Evolutionary conservation across 805 yeast species (phyloP).

Genomic region (Danielia oregonensis): DNA sequence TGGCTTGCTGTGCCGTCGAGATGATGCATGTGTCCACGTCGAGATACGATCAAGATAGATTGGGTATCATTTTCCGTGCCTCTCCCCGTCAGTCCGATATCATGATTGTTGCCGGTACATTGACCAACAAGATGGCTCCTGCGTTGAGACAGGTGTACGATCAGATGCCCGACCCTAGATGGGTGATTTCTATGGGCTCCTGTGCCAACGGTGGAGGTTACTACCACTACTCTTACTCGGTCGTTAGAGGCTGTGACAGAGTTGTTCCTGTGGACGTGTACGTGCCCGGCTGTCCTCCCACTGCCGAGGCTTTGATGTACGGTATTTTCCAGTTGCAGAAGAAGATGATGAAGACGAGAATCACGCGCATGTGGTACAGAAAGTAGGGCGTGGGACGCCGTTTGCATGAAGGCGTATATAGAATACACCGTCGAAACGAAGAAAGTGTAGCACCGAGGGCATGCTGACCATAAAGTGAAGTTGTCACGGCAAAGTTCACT

Average conservation of each 20-base stretch:
- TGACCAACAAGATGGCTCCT: conserved; percentile 92
- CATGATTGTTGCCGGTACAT: conserved; percentile 89
- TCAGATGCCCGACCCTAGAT: conserved; percentile 92
- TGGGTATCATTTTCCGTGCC: conserved; percentile 90
- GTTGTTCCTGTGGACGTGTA: conserved; percentile 85
- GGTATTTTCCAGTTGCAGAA: conserved; percentile 86
- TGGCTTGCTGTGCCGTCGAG: conserved; percentile 92
- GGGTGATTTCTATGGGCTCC: conserved; percentile 93
- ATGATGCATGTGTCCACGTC: conserved; percentile 95
- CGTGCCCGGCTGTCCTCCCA: conserved; percentile 93
- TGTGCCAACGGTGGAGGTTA: conserved; percentile 95
- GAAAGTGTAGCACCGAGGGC: too few relatives aligned
- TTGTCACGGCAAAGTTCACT: too few relatives aligned
- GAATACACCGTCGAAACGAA: too few relatives aligned
- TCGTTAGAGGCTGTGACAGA: conserved; percentile 87
- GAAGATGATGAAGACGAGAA: conserved; percentile 80
- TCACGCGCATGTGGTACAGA: conserved; percentile 86
- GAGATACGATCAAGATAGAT: conserved; percentile 86
- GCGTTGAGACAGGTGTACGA: conserved; percentile 89
- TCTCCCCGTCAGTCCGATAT: conserved; percentile 91
- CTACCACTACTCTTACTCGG: conserved; percentile 85
- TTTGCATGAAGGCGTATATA: conserved; percentile 10
- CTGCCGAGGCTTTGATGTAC: conserved; percentile 86
- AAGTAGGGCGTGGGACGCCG: conserved; percentile 19
- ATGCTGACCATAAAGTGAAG: too few relatives aligned